These are phyloP conservation scores for Penstemon barbatus DNA, from an alignment of 257 asterid genomes.

Conservation along the genomic window DNA sequence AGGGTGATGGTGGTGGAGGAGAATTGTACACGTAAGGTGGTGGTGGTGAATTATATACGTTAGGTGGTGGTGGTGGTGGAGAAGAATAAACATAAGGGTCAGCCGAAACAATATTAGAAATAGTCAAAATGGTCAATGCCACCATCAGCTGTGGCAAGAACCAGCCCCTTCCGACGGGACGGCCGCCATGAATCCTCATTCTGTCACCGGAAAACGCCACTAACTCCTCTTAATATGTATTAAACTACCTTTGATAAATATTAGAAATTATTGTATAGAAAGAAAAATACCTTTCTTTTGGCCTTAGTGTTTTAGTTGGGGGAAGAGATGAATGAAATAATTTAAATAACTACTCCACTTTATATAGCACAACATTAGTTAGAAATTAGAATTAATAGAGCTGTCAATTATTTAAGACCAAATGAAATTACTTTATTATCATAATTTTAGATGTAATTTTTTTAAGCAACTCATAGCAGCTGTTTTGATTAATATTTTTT, in stretches of 20 bases:
- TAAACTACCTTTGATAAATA: no score
- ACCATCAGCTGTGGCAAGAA: slow-evolving; percentile 40
- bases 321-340: slow-evolving; percentile 29
- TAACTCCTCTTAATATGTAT: slow-evolving; percentile 19
- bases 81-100: slow-evolving; percentile 47
- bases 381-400: slow-evolving; percentile 19
- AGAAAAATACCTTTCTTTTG: no score
- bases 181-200: slow-evolving; percentile 44
- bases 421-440: slow-evolving; percentile 8
- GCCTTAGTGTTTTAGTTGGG: slow-evolving; percentile 17
- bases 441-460: slow-evolving; percentile 9
- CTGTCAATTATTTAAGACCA: slow-evolving; percentile 43
- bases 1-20: slow-evolving; percentile 35
- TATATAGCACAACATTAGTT: slow-evolving; percentile 38
- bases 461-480: slow-evolving; percentile 33
- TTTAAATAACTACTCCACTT: slow-evolving; percentile 19
- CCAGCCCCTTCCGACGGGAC: slow-evolving; percentile 43
- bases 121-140: slow-evolving; percentile 55
- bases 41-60: slow-evolving; percentile 29
- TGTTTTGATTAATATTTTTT: slow-evolving; percentile 27
- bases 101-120: slow-evolving; percentile 45
- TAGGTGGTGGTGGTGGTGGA: slow-evolving; percentile 35
- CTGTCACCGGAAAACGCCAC: slow-evolving; percentile 30
- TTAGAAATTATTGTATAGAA: background rate
- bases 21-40: slow-evolving; percentile 25